Base-by-base conservation (phyloP, 345 rosid genomes). In the Psidium guajava region DNA sequence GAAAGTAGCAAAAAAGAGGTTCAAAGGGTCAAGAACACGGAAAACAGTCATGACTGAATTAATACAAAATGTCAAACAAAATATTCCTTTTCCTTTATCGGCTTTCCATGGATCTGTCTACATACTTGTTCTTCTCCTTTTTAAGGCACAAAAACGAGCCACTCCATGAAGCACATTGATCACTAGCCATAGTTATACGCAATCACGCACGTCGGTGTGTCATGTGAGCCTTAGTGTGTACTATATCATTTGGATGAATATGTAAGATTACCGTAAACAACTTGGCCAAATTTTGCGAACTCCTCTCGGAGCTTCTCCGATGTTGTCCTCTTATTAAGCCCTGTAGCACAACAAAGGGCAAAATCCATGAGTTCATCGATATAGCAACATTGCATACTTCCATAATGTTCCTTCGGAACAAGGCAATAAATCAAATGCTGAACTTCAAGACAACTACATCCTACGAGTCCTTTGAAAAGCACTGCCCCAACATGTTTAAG, bases 311-410 rank as follows among this genome's bases (percentile, higher is more conserved):
- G 92, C 25, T 82, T 85, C 88, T 92, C 94, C 24, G 91, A 50
- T 24, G 93, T 90, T 61, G 95, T 92, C 83, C 92, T 82, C 86
- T 89, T 88, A 84, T 85, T 91, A 57, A 92, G 89, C 47, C 95
- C 92, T 92, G 90, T 20, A 88, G n/a, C 57, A 22, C 28, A 47
- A 58, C 6, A 11, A 52, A 55, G 28, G 52, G 74, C 27, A 75
- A 85, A 75, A 5, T 44, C 28, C 40, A 27, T 52, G 6, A 40
- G 49, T 64, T n/a, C 59, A 15, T 84, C 44, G 49, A 49, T n/a
- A 84, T 21, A 28, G 42, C 6, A 0, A 61, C 15, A 8, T 32
- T 1, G 1, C 28, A 21, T 61, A 61, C 42, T 61, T 18, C 22
- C 40, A 0, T 3, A 61, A 6, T 14, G 1, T 28, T 3, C 2